Percentiles rank a stretch among this genome's conserved stretches.
Evolutionary conservation across 768 basidiomycete genomes (phyloP).

Genomic region (Leccinellum rugosiceps): DNA sequence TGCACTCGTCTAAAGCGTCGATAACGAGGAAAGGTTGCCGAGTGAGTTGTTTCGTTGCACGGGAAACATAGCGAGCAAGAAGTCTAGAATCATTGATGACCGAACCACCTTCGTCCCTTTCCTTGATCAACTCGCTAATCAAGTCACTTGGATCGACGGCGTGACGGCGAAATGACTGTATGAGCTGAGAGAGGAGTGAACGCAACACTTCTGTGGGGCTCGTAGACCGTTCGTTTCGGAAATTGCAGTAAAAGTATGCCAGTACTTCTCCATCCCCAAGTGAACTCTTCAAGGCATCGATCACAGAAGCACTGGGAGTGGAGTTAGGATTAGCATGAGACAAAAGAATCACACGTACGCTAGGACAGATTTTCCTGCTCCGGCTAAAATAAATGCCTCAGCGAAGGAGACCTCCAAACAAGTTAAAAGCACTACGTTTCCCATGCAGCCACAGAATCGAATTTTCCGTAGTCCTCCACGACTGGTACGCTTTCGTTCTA

Average conservation of each 20-base stretch:
- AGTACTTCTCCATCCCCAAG: constrained; percentile 1
- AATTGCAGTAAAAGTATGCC: constrained; percentile 21
- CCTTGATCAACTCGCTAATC: not conserved
- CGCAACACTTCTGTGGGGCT: constrained; percentile 10
- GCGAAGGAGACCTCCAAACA: not conserved
- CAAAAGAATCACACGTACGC: not conserved
- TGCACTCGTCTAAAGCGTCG: not conserved
- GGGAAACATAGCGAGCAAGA: constrained; percentile 3
- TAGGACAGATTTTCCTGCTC: constrained; percentile 16
- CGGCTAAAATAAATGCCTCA: not conserved
- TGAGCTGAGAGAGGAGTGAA: constrained; percentile 15
- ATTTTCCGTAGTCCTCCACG: not conserved
- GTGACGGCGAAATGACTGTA: not conserved
- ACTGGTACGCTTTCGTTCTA: not conserved
- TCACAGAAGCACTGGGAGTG: constrained; percentile 11
- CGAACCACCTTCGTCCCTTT: not conserved
- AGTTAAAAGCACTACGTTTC: constrained; percentile 4
- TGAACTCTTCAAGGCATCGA: not conserved
- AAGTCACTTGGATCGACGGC: not conserved
- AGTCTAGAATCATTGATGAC: not conserved
- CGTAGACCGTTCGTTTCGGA: constrained; percentile 10
- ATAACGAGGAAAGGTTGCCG: too few relatives aligned
- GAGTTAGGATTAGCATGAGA: not conserved
- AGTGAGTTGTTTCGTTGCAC: not conserved
- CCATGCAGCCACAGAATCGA: constrained; percentile 9